These are phyloP conservation scores for Xylaria palmicola DNA, from an alignment of 495 filamentous ascomycete species.

Conservation along the genomic window DNA sequence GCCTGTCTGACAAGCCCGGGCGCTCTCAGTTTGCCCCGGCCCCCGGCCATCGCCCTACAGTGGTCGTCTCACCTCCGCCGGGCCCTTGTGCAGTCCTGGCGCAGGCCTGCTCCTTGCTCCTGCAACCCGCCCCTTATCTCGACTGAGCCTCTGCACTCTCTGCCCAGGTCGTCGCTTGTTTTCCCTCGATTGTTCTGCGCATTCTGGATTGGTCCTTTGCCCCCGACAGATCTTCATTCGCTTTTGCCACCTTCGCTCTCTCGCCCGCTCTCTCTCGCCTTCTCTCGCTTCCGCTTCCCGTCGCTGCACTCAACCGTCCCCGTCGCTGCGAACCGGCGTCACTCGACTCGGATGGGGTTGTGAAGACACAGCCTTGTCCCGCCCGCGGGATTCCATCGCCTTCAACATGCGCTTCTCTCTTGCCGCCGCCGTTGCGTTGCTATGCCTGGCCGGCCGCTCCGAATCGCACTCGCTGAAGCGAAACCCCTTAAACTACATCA, in stretches of 20 bases:
- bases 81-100: neutral
- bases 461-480: conserved; percentile 71
- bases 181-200: neutral
- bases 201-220: neutral
- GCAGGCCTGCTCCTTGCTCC: neutral
- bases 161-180: neutral
- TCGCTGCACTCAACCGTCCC: neutral
- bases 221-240: conserved; percentile 1
- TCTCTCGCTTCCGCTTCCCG: neutral
- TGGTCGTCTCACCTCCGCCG: conserved; percentile 1
- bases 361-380: conserved; percentile 23
- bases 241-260: neutral
- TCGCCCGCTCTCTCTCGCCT: neutral
- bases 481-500: conserved; percentile 72
- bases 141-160: neutral
- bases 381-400: conserved; percentile 22
- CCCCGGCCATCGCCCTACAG: conserved; percentile 10
- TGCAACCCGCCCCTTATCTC: conserved; percentile 1
- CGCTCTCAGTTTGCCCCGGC: conserved; percentile 1
- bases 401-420: conserved; percentile 30
- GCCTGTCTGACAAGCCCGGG: conserved; percentile 5
- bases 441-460: conserved; percentile 22
- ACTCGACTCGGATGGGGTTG: conserved; percentile 26
- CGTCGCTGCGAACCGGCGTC: neutral
- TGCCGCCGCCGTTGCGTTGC: conserved; percentile 23